Evolutionary conservation across 1,284 basidiomycete species (phyloP).

Genomic region (Tylopilus orsonianus): DNA sequence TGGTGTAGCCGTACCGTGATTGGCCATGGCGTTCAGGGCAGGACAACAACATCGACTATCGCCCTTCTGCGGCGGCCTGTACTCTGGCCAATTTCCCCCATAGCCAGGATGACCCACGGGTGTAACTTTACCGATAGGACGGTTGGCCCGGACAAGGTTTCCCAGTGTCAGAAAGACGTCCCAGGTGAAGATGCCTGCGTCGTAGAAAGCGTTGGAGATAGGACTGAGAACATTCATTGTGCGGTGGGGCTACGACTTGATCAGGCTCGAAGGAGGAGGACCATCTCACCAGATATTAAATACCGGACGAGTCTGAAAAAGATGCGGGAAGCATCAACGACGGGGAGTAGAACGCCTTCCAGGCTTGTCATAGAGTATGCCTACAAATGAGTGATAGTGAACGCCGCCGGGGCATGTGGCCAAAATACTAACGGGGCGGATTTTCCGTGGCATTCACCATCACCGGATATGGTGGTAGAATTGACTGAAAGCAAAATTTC

Average conservation of each 20-base stretch:
- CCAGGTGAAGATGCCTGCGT: constrained; percentile 41
- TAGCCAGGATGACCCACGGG: constrained; percentile 55
- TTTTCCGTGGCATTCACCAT: no score
- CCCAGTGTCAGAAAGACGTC: constrained; percentile 53
- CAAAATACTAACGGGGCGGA: neutral
- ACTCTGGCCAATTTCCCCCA: constrained; percentile 70
- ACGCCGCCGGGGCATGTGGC: neutral
- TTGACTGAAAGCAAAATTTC: no score
- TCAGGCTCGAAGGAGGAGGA: neutral
- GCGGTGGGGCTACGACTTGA: no score
- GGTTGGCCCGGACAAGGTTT: constrained; percentile 55
- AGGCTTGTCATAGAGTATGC: neutral
- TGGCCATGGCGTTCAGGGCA: constrained; percentile 69
- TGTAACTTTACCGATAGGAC: constrained; percentile 50
- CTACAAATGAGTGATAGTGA: neutral
- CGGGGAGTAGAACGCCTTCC: neutral
- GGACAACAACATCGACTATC: constrained; percentile 71
- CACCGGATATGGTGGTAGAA: neutral
- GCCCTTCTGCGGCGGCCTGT: constrained; percentile 50
- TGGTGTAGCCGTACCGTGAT: constrained; percentile 50
- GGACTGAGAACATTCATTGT: constrained; percentile 7
- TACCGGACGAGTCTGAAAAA: constrained; percentile 7
- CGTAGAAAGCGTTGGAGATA: constrained; percentile 10
- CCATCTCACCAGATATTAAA: neutral
- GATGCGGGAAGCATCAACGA: neutral